A percentile compares a stretch with the other conserved stretches of the same genome.
Conservation (phyloP, 2,329 filamentous ascomycete species). For the Thyridium curvatum region DNA sequence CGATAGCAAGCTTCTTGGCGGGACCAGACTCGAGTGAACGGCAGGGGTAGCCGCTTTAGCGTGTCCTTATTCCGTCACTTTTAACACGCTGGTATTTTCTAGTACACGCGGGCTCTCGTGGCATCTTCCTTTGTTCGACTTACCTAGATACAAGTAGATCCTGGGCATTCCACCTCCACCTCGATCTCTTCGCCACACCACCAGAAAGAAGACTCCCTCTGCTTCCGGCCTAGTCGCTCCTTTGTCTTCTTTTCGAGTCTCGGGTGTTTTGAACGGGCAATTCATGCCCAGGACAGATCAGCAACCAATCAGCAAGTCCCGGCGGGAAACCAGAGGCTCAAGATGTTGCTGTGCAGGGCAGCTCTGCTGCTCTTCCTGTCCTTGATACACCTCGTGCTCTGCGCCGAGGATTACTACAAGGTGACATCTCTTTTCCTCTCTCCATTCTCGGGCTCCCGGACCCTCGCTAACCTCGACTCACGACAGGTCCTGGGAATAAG, state of each 20-base stretch:
- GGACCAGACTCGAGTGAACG: too few species aligned
- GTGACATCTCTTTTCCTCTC: conserved; percentile 29
- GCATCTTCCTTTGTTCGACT: too few species aligned
- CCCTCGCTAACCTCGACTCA: conserved; percentile 5
- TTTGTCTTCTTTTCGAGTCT: background rate
- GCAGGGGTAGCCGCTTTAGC: too few species aligned
- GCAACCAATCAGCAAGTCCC: background rate
- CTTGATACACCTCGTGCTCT: conserved; percentile 47
- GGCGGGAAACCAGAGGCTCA: conserved; percentile 13
- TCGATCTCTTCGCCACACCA: too few species aligned
- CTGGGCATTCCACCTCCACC: too few species aligned
- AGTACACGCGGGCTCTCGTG: too few species aligned
- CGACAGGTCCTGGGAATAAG: conserved; percentile 70
- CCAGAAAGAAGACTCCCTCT: too few species aligned
- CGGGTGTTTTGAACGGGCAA: too few species aligned
- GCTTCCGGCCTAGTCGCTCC: background rate
- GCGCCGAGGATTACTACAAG: conserved; percentile 74
- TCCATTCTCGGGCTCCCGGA: background rate
- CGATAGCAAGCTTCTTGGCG: too few species aligned
- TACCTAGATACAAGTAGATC: too few species aligned
- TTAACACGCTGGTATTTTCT: conserved; percentile 17
- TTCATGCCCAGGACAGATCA: too few species aligned
- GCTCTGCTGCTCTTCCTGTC: conserved; percentile 45
- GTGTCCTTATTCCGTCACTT: conserved; percentile 3
- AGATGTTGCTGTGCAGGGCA: conserved; percentile 47